Conservation (phyloP, 768 basidiomycete species). For the Leccinellum rugosiceps region DNA sequence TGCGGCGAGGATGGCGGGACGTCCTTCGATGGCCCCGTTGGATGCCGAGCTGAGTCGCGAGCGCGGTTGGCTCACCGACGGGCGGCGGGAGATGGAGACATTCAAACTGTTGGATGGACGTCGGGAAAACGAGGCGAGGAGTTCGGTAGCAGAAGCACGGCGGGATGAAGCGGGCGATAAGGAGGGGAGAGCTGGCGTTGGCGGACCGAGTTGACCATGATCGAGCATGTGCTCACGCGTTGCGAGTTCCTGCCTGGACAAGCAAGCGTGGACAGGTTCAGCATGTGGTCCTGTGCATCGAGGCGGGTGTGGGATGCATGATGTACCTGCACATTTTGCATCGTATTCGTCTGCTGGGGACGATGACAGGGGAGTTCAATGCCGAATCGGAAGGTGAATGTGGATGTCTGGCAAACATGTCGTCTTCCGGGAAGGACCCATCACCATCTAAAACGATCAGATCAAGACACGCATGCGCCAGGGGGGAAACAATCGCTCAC, state of each 20-base stretch:
- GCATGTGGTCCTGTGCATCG: not conserved
- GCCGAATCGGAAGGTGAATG: conserved; percentile 59
- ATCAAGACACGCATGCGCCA: not conserved
- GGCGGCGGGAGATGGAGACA: conserved; percentile 30
- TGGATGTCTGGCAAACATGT: conserved; percentile 78
- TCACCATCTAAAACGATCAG: conserved; percentile 58
- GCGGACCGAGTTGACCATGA: conserved; percentile 74
- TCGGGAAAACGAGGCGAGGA: conserved; percentile 15
- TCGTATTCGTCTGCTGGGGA: conserved; percentile 65
- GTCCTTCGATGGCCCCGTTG: conserved; percentile 15
- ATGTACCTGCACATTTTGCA: conserved; percentile 88
- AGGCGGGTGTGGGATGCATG: not conserved
- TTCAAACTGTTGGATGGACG: conserved; percentile 24
- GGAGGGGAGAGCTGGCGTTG: conserved; percentile 49
- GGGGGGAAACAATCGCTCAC: conserved; percentile 41
- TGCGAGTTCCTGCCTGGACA: conserved; percentile 68
- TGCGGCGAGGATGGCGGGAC: conserved; percentile 19
- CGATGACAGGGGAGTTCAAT: conserved; percentile 54
- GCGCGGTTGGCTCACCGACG: conserved; percentile 24
- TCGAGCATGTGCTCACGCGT: conserved; percentile 92
- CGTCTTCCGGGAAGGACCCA: conserved; percentile 56
- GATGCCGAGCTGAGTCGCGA: conserved; percentile 23
- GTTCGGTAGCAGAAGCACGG: conserved; percentile 30
- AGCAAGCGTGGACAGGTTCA: not conserved
- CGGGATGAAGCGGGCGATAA: conserved; percentile 49